A percentile compares a stretch with the other conserved stretches of the same genome.
phyloP scores from a whole-genome alignment of 1,139 yeast genomes.

The Protomyces macrosporus region DNA sequence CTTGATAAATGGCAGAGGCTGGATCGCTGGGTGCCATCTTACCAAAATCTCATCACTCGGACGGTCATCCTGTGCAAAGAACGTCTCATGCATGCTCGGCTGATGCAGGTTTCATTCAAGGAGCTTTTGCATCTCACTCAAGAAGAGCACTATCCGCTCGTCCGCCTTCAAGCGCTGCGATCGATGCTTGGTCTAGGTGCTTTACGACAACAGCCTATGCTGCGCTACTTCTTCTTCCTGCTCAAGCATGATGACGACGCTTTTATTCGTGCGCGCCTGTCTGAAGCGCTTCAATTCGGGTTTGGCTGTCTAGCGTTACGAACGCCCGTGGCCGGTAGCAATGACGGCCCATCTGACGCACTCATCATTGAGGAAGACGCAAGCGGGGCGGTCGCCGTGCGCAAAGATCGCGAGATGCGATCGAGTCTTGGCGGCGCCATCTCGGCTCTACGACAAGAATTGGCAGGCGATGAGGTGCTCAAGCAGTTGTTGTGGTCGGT shows the following conservation, averaged over 20 bases:
- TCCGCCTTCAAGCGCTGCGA: conserved; percentile 64
- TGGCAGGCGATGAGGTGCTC: conserved; percentile 60
- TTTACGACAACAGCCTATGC: conserved; percentile 54
- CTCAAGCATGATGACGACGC: conserved; percentile 55
- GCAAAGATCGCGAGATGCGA: conserved; percentile 43
- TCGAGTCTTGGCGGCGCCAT: conserved; percentile 59
- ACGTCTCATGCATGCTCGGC: conserved; percentile 54
- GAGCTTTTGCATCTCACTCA: conserved; percentile 51
- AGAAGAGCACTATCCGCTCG: conserved; percentile 47
- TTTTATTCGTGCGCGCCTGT: conserved; percentile 49
- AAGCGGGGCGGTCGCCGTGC: conserved; percentile 40
- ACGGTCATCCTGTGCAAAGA: conserved; percentile 49
- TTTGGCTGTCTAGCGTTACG: conserved; percentile 66
- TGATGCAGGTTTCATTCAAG: conserved; percentile 50
- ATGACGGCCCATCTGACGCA: conserved; percentile 35
- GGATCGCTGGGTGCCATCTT: conserved; percentile 84
- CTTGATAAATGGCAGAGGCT: conserved; percentile 69
- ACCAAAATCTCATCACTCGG: conserved; percentile 54
- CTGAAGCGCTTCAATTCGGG: conserved; percentile 48
- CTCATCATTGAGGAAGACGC: conserved; percentile 45
- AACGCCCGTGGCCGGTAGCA: conserved; percentile 42
- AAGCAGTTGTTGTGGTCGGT: conserved; percentile 61
- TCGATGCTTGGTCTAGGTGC: conserved; percentile 74
- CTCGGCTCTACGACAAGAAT: conserved; percentile 59
- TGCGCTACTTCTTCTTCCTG: conserved; percentile 58